phyloP scores from a whole-genome alignment of 352 stramenopile species.

The Globisporangium acanthophoron region DNA sequence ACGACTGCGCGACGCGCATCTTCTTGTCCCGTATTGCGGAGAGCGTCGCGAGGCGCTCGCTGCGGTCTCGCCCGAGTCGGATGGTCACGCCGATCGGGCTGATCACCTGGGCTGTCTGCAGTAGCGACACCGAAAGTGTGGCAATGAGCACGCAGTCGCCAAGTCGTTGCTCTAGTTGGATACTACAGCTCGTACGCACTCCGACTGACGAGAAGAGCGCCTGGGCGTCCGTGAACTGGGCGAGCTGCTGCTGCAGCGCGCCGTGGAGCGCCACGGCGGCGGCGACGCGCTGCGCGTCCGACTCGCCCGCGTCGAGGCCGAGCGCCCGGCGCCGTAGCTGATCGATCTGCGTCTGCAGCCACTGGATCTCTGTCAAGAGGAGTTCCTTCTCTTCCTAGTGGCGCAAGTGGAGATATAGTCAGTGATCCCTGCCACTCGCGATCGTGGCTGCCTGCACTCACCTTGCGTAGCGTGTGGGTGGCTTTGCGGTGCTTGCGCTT shows the following conservation, averaged over 20 bases:
- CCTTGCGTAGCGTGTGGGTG: conserved; percentile 16
- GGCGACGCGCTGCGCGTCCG: conserved; percentile 1
- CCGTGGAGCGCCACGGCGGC: conserved; percentile 11
- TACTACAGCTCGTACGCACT: background rate
- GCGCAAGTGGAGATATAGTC: background rate
- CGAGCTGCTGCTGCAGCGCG: conserved; percentile 24
- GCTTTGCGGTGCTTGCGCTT: conserved; percentile 12
- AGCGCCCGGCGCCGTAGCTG: conserved; percentile 23
- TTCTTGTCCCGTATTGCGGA: conserved; percentile 19
- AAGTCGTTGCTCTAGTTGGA: background rate
- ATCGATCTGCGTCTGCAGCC: conserved; percentile 26
- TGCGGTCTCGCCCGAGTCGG: conserved; percentile 3
- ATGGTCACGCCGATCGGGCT: conserved; percentile 5
- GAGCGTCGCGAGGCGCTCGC: conserved; percentile 9
- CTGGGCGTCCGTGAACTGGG: conserved; percentile 21
- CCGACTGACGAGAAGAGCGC: conserved; percentile 24
- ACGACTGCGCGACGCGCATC: conserved; percentile 18
- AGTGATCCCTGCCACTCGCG: too few species aligned
- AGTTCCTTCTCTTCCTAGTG: conserved; percentile 34
- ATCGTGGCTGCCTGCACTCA: background rate
- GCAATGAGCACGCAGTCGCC: background rate
- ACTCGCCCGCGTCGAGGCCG: conserved; percentile 2
- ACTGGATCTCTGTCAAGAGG: conserved; percentile 23
- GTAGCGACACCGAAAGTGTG: background rate
- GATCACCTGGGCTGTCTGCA: conserved; percentile 10